These are phyloP conservation scores for Penicillium chermesinum DNA, from an alignment of 495 filamentous ascomycete genomes.

Conservation along the genomic window DNA sequence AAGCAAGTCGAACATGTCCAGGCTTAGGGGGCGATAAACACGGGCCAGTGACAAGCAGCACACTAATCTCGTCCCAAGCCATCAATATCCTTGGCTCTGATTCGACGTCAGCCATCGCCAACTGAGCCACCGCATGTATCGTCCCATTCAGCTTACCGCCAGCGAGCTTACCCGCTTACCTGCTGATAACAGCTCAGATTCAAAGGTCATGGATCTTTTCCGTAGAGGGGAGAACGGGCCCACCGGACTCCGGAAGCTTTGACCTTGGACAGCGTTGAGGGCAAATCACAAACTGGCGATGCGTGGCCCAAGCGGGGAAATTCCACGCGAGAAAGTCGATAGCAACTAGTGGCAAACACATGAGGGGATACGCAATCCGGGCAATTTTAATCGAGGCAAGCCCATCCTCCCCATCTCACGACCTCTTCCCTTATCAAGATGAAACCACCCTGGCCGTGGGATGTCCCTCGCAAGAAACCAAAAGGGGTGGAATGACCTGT, in stretches of 20 bases:
- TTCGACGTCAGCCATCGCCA: background rate
- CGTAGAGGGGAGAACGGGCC: conserved; percentile 1
- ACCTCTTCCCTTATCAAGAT: too few species aligned
- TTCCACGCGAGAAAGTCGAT: background rate
- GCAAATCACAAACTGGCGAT: background rate
- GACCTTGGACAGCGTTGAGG: conserved; percentile 1
- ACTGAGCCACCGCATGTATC: background rate
- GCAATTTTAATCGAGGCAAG: background rate
- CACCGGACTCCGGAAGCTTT: conserved; percentile 22
- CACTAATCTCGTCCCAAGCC: conserved; percentile 8
- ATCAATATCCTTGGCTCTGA: background rate
- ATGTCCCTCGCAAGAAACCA: too few species aligned
- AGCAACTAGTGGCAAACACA: background rate
- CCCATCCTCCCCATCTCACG: too few species aligned
- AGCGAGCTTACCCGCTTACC: background rate
- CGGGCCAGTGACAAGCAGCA: conserved; percentile 9
- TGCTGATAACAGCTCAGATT: background rate
- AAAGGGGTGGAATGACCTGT: too few species aligned
- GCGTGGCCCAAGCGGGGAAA: background rate
- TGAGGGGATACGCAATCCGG: background rate
- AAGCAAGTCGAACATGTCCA: too few species aligned
- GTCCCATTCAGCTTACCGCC: background rate
- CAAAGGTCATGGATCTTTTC: conserved; percentile 1
- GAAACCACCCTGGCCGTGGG: too few species aligned
- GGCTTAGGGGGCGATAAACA: conserved; percentile 2